Percentiles rank a stretch among this genome's conserved stretches.
phyloP scores from a whole-genome alignment of 495 filamentous ascomycete genomes.

The Amorphotheca resinae region DNA sequence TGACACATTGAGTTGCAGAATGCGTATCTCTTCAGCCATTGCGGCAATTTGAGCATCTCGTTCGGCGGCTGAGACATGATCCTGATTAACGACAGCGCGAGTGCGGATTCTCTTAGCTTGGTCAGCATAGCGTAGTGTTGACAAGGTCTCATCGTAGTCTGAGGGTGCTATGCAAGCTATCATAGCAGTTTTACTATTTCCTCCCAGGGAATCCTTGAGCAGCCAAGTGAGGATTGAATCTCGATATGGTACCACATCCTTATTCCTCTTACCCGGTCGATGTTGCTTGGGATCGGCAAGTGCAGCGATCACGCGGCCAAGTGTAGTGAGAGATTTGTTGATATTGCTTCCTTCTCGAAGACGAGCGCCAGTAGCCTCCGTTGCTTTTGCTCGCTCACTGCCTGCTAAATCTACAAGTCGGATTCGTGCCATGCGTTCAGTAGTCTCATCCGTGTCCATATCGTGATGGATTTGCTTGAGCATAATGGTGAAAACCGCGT shows the following conservation, averaged over 20 bases:
- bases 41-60: constrained; percentile 85
- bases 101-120: constrained; percentile 97
- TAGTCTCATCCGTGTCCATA: constrained; percentile 87
- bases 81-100: constrained; percentile 92
- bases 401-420: constrained; percentile 92
- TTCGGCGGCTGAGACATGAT: constrained; percentile 72
- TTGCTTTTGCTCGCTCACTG: constrained; percentile 88
- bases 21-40: constrained; percentile 87
- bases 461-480: constrained; percentile 95
- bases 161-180: constrained; percentile 92
- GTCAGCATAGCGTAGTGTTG: constrained; percentile 91
- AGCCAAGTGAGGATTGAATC: constrained; percentile 98
- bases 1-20: constrained; percentile 63
- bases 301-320: constrained; percentile 94
- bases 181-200: constrained; percentile 97
- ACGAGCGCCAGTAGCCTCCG: constrained; percentile 82
- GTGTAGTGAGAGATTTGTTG: constrained; percentile 94
- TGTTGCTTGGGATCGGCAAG: constrained; percentile 68
- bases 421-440: constrained; percentile 85
- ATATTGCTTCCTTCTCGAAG: constrained; percentile 94
- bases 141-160: constrained; percentile 95
- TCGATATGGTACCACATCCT: constrained; percentile 79
- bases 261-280: constrained; percentile 39
- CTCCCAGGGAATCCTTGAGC: constrained; percentile 86
- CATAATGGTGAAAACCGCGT: constrained; percentile 96